Evolutionary conservation across 805 yeast genomes (phyloP).

Genomic region (Candida pseudofarinosa): DNA sequence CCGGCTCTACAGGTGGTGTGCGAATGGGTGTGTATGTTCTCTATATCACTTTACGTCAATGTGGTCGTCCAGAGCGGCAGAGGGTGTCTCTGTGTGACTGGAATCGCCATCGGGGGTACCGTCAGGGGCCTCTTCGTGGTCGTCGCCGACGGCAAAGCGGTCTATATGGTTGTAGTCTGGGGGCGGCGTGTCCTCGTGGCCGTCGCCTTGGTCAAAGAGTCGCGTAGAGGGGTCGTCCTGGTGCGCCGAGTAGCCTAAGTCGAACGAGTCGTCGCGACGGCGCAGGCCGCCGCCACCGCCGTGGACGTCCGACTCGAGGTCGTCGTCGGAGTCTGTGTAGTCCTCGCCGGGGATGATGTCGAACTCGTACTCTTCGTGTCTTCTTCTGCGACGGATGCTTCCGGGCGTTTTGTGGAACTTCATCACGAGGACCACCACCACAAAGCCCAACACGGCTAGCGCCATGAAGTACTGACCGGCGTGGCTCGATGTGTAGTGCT

Average conservation of each 20-base stretch:
- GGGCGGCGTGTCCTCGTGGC: slow-evolving; percentile 17
- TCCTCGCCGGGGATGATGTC: slow-evolving; percentile 73
- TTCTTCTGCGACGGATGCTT: slow-evolving; percentile 43
- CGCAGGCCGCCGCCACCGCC: slow-evolving; percentile 3
- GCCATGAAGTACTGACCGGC: slow-evolving; percentile 61
- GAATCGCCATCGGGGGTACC: neutral
- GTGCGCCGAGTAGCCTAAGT: slow-evolving; percentile 22
- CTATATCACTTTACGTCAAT: neutral
- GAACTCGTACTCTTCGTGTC: slow-evolving; percentile 70
- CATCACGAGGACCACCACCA: slow-evolving; percentile 44
- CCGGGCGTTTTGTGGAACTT: slow-evolving; percentile 40
- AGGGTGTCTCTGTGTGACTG: neutral
- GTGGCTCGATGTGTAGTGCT: slow-evolving; percentile 37
- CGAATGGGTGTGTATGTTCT: too few species aligned
- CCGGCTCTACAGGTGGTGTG: too few species aligned
- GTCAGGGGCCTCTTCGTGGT: slow-evolving; percentile 24
- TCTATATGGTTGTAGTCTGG: slow-evolving; percentile 32
- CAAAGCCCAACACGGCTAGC: slow-evolving; percentile 56
- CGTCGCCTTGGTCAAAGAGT: slow-evolving; percentile 39
- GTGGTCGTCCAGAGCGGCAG: neutral
- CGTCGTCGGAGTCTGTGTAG: slow-evolving; percentile 33
- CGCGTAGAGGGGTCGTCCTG: slow-evolving; percentile 38
- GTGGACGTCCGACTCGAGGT: neutral
- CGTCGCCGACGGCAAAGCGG: slow-evolving; percentile 39
- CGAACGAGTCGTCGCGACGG: slow-evolving; percentile 25